Evolutionary conservation across 192 early-diverging fungal species (phyloP).

Genomic region (Coemansia sp.): DNA sequence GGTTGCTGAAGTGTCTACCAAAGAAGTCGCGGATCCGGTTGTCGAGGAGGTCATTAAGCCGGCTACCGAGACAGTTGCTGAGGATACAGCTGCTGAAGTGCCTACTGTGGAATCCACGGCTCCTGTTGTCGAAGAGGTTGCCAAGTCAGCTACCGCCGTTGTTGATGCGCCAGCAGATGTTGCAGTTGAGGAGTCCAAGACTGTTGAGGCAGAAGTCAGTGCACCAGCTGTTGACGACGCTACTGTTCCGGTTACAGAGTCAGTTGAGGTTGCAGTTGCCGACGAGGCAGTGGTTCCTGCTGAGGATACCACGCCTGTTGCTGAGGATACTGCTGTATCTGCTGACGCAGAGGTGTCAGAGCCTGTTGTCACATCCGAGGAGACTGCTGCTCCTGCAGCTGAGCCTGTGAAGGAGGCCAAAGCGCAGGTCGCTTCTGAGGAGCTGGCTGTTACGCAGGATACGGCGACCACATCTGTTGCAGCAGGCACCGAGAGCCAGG

Average conservation of each 20-base stretch:
- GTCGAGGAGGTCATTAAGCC: neutral
- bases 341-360: neutral
- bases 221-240: constrained; percentile 8
- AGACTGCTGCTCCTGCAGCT: neutral
- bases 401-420: constrained; percentile 2
- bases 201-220: neutral
- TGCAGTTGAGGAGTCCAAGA: neutral
- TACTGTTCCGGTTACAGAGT: neutral
- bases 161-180: neutral
- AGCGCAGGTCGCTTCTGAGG: neutral
- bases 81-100: neutral
- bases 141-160: constrained; percentile 1
- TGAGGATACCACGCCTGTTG: constrained; percentile 2
- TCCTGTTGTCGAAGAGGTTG: constrained; percentile 6
- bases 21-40: neutral
- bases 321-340: constrained; percentile 3
- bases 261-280: neutral
- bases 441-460: constrained; percentile 1
- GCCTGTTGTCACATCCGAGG: neutral
- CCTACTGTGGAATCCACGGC: neutral
- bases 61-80: neutral
- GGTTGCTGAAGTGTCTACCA: no score
- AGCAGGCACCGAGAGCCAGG: constrained; percentile 1
- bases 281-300: neutral
- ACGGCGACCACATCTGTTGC: neutral